Evolutionary conservation across 2,329 filamentous ascomycete species (phyloP).

Genomic region (Aspergillus nomiae): DNA sequence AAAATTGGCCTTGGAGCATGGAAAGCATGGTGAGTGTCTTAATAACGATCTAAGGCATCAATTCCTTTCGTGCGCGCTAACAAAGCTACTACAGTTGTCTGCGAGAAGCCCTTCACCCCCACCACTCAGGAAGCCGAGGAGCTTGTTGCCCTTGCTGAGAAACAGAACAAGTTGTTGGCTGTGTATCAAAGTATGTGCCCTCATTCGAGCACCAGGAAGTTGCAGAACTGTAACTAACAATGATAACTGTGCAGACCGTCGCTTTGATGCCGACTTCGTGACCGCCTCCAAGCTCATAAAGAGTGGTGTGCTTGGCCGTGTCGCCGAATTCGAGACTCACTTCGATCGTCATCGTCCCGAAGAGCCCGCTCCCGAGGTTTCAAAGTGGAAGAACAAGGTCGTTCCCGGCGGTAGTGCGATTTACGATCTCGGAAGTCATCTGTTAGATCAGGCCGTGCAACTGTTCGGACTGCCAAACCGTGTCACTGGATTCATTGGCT

Average conservation of each 20-base stretch:
- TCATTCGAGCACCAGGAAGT: background rate
- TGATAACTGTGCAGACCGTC: constrained; percentile 53
- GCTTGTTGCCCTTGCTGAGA: constrained; percentile 59
- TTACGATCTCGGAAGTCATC: constrained; percentile 75
- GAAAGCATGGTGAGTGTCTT: constrained; percentile 61
- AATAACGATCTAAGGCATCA: too few species aligned
- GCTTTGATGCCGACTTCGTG: constrained; percentile 77
- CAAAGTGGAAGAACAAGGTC: constrained; percentile 68
- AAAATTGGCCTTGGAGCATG: constrained; percentile 65
- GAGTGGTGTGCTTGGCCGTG: constrained; percentile 64
- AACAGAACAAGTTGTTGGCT: constrained; percentile 57
- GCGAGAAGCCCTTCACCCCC: constrained; percentile 82
- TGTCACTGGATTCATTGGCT: constrained; percentile 69
- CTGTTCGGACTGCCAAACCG: constrained; percentile 69
- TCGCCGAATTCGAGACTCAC: constrained; percentile 77
- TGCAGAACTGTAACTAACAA: background rate
- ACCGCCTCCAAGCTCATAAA: constrained; percentile 66
- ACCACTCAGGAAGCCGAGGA: constrained; percentile 67
- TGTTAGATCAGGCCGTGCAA: constrained; percentile 73
- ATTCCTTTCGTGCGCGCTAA: background rate
- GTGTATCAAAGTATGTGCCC: constrained; percentile 65
- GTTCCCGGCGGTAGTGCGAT: constrained; percentile 68
- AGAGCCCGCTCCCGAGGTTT: constrained; percentile 45
- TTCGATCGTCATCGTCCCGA: constrained; percentile 73
- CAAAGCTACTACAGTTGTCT: constrained; percentile 56